Evolutionary conservation across 305 asterid genomes (phyloP), one percentile per base, ranked within the genome.

Genomic region (Solanum hybrid): DNA sequence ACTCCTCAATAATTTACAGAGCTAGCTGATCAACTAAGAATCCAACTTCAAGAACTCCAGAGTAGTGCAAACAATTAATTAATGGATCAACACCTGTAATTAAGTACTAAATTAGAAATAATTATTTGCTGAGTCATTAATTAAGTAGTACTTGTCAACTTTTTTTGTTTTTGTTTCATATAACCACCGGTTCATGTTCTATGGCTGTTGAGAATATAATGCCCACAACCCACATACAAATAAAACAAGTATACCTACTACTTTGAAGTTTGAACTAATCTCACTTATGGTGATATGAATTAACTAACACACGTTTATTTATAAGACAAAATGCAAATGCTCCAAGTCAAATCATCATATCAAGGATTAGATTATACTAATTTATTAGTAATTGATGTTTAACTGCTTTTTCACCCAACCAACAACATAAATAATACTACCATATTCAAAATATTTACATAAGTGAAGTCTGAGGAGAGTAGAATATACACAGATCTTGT

Each of bases 241-340:
- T 84, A 46, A 84, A 84, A 84, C 87, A 84, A 84, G 42, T 46
- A 84, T 84, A 84, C 87, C 87, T 18, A 84, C 75, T 84, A 11
- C 31, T 29, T 51, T 31, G 40, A 51, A 84, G 40, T 84, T 51
- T 51, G 40, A 84, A 84, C 42, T 84, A 84, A 84, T 51, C 88
- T 84, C 88, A 51, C 74, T 84, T 31, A 20, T 46, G 42, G 42
- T 29, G 14, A 29, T 46, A 46, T 29, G 34, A 80, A 80, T 78
- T 9, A 83, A 83, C 74, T 83, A 83, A 46, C 74, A 83, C 87
- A 83, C 87, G 73, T 51, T 51, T 51, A 46, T 20, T 57, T 57
- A 57, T n/a, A 83, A 46, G 28, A 83, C 28, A 42, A 42, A 57
- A 57, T 57, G 26, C 69, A 57, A 57, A 36, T 42, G 71, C 87